phyloP scores from a whole-genome alignment of 2,329 filamentous ascomycete genomes.

The Aspergillus flavus region DNA sequence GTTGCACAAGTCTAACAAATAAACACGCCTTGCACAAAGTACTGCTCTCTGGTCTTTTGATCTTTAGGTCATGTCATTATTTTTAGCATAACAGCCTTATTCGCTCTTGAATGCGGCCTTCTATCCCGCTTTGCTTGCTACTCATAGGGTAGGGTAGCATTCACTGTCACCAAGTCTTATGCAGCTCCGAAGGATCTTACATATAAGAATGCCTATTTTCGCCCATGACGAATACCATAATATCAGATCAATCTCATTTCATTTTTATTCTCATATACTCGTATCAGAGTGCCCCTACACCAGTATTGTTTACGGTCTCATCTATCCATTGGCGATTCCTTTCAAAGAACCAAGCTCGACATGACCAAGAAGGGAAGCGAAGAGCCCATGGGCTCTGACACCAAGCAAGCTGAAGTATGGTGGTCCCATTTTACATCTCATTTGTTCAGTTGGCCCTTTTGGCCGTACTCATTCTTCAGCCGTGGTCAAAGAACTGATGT shows the following conservation, averaged over 20 bases:
- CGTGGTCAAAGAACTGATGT: not conserved
- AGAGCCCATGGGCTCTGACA: not conserved
- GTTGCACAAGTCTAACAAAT: not conserved
- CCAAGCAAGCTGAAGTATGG: not conserved
- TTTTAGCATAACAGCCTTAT: not conserved
- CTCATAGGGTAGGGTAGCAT: not conserved
- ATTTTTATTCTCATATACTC: not conserved
- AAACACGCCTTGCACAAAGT: not conserved
- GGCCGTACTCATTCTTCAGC: not conserved
- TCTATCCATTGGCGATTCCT: not conserved
- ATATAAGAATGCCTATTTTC: not conserved
- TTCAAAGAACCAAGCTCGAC: not conserved
- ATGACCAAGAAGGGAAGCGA: not conserved
- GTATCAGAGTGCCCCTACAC: not conserved
- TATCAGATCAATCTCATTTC: not conserved
- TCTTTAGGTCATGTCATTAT: not conserved
- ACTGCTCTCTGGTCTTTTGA: not conserved
- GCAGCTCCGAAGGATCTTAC: not conserved
- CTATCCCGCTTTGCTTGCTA: not conserved
- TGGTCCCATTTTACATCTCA: not conserved
- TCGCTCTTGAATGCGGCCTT: not conserved
- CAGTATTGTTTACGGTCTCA: rapidly evolving
- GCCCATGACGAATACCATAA: rapidly evolving
- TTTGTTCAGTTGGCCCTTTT: not conserved
- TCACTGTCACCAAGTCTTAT: not conserved